Conservation (phyloP, 148 eudicot species). For the Rhododendron molle region DNA sequence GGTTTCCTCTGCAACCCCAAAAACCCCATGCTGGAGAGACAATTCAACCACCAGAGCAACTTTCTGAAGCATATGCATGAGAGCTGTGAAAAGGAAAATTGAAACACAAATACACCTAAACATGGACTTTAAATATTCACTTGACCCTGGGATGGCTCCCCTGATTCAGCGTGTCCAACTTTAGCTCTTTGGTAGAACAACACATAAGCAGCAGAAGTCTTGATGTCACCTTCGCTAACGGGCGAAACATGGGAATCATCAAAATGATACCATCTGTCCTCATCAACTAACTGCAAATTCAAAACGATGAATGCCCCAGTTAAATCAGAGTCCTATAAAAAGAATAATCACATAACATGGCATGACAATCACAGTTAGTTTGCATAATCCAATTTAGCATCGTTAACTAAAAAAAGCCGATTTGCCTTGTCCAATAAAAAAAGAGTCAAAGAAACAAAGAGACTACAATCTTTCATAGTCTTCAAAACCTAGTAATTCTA, state of each 20-base stretch:
- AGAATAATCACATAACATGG: not conserved
- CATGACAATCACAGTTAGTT: not conserved
- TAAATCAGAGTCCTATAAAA: not conserved
- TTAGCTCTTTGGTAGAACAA: constrained; percentile 81
- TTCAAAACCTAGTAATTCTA: not conserved
- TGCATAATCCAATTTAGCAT: not conserved
- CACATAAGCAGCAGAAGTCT: constrained; percentile 90
- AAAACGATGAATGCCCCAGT: not conserved
- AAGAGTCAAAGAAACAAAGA: not conserved
- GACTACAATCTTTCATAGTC: not conserved
- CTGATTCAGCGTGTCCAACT: constrained; percentile 19
- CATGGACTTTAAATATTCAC: constrained; percentile 21
- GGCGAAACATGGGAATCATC: constrained; percentile 91
- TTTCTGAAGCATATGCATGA: not conserved
- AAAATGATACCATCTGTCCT: constrained; percentile 90
- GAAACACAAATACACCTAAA: not conserved
- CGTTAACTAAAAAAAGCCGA: not conserved
- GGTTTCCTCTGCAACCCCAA: not conserved
- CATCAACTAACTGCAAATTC: constrained; percentile 87
- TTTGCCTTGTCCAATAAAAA: not conserved
- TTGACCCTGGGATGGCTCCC: constrained; percentile 31
- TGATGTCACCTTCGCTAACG: constrained; percentile 68
- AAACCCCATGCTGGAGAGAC: not conserved
- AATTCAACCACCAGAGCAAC: not conserved
- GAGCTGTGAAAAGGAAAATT: not conserved